A percentile compares a stretch with the other conserved stretches of the same genome.
Conservation (phyloP, 2,329 filamentous ascomycete genomes). For the Mollisia scopiformis region DNA sequence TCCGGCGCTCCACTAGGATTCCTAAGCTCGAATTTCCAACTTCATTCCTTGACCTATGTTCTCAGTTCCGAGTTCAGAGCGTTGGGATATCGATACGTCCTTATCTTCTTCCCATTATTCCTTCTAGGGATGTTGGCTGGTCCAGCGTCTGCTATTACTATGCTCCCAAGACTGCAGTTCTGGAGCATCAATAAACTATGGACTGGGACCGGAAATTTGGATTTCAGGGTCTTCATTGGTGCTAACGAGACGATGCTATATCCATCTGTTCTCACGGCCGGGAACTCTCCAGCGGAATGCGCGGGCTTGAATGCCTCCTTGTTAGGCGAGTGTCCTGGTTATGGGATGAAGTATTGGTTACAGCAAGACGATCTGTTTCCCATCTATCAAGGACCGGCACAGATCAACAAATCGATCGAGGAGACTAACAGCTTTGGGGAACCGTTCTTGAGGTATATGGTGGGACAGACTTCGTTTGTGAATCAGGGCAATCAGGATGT, state of each 20-base stretch:
- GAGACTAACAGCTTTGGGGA: background rate
- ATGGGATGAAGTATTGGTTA: slow-evolving; percentile 1
- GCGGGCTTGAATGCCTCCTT: slow-evolving; percentile 1
- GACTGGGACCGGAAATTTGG: slow-evolving; percentile 2
- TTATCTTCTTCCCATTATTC: background rate
- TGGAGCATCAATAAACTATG: slow-evolving; percentile 5
- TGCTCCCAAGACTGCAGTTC: slow-evolving; percentile 13
- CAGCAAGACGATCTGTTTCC: background rate
- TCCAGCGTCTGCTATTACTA: slow-evolving; percentile 11
- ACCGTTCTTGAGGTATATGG: background rate
- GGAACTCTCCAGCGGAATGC: slow-evolving; percentile 1
- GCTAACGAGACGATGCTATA: background rate
- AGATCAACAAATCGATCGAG: slow-evolving; percentile 6
- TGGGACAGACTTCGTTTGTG: background rate
- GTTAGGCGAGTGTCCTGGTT: slow-evolving; percentile 4
- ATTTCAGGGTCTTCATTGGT: slow-evolving; percentile 8
- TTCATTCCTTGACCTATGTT: slow-evolving; percentile 1
- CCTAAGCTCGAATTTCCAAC: slow-evolving; percentile 8
- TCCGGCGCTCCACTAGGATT: slow-evolving; percentile 8
- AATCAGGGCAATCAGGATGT: background rate
- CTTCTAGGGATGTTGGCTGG: background rate
- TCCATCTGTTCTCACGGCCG: background rate
- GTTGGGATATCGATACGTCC: background rate
- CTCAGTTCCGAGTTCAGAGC: slow-evolving; percentile 5
- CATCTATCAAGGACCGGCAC: background rate